Conservation (phyloP, 2,329 filamentous ascomycete species). For the Thermomyces lanuginosus region DNA sequence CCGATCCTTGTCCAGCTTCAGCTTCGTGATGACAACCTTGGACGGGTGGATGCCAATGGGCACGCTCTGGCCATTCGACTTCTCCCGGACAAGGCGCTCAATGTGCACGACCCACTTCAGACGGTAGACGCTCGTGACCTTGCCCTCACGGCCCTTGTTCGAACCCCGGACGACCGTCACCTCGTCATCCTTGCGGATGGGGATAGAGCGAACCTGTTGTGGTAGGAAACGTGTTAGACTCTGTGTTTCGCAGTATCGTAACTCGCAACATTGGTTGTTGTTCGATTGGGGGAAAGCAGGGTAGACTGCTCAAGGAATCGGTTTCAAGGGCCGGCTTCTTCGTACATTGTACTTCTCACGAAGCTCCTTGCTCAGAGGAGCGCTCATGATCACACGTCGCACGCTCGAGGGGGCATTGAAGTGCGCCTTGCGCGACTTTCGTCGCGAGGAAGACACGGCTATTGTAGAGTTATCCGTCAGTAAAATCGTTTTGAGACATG, state of each 20-base stretch:
- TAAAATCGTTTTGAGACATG: conserved; percentile 4
- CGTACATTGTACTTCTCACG: conserved; percentile 97
- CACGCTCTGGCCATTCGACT: conserved; percentile 90
- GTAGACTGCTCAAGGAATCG: too few relatives aligned
- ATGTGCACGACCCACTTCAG: conserved; percentile 96
- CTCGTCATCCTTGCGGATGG: conserved; percentile 95
- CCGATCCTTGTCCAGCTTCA: conserved; percentile 59
- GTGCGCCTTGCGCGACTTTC: conserved; percentile 98
- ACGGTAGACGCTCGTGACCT: conserved; percentile 94
- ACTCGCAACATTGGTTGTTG: not conserved
- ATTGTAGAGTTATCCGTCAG: conserved; percentile 8
- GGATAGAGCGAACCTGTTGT: conserved; percentile 22
- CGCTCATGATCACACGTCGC: conserved; percentile 94
- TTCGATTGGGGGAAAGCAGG: too few relatives aligned
- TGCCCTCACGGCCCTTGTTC: conserved; percentile 98
- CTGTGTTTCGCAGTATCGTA: conserved; percentile 3
- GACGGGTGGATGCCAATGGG: conserved; percentile 88
- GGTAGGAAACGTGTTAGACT: conserved; percentile 7
- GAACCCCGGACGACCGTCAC: conserved; percentile 79
- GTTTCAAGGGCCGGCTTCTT: conserved; percentile 1
- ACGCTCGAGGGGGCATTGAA: conserved; percentile 88
- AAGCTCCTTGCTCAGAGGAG: conserved; percentile 89
- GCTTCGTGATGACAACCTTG: conserved; percentile 96
- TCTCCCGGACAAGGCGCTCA: conserved; percentile 92
- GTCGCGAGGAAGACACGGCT: conserved; percentile 55